Conservation (phyloP, 2,329 filamentous ascomycete species). For the Neonectria punicea region DNA sequence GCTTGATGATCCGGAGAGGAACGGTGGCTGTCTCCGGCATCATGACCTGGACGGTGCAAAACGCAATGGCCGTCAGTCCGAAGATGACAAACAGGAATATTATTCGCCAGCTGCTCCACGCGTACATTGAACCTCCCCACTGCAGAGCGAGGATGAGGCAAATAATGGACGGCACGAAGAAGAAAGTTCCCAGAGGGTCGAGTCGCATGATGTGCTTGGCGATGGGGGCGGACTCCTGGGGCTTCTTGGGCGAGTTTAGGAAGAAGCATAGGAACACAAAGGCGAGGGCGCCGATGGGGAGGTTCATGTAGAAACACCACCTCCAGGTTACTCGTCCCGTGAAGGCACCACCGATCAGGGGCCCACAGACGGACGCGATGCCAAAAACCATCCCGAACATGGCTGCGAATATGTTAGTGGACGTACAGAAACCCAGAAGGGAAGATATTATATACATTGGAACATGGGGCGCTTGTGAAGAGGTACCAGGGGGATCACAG, state of each 20-base stretch:
- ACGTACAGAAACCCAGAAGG: neutral
- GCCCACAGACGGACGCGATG: conserved; percentile 63
- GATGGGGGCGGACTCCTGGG: conserved; percentile 44
- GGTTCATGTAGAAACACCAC: conserved; percentile 70
- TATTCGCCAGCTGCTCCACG: conserved; percentile 64
- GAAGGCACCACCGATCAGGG: conserved; percentile 65
- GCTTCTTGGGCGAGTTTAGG: conserved; percentile 54
- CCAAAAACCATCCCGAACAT: conserved; percentile 67
- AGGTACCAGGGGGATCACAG: conserved; percentile 68
- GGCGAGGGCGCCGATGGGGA: conserved; percentile 64
- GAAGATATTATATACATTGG: conserved; percentile 48
- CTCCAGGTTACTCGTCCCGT: conserved; percentile 61
- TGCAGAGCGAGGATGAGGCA: conserved; percentile 71
- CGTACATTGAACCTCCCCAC: conserved; percentile 67
- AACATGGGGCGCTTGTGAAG: conserved; percentile 69
- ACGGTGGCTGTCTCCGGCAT: conserved; percentile 67
- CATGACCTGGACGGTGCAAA: conserved; percentile 62
- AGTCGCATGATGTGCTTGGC: conserved; percentile 61
- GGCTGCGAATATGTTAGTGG: conserved; percentile 43
- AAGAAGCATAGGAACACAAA: conserved; percentile 61
- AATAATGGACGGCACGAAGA: conserved; percentile 69
- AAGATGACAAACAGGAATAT: conserved; percentile 65
- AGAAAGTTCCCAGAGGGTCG: conserved; percentile 68
- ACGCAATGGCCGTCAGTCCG: conserved; percentile 56
- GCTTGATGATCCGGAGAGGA: conserved; percentile 63